Percentiles rank a stretch among this genome's conserved stretches.
phyloP scores from a whole-genome alignment of 1,284 basidiomycete genomes.

The Ganoderma boninense region DNA sequence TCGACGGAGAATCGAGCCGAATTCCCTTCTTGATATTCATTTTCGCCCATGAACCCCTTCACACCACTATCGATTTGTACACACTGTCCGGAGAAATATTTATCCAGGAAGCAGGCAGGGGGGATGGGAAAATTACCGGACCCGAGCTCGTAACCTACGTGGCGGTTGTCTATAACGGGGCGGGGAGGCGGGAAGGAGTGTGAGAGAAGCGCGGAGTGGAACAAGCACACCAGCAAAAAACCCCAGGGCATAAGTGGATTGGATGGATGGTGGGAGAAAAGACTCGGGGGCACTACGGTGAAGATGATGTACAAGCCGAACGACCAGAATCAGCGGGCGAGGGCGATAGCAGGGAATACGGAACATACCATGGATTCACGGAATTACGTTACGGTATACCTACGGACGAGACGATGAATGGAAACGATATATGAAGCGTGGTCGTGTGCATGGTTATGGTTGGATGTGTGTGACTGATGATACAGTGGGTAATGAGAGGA shows the following conservation, averaged over 20 bases:
- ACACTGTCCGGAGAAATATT: not conserved
- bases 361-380: constrained; percentile 11
- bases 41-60: not conserved
- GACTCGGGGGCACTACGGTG: constrained; percentile 6
- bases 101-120: constrained; percentile 5
- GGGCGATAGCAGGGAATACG: constrained; percentile 14
- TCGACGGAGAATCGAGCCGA: not conserved
- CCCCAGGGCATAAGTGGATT: not conserved
- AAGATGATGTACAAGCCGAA: constrained; percentile 28
- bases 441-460: constrained; percentile 27
- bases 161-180: constrained; percentile 22
- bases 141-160: constrained; percentile 28
- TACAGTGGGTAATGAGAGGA: constrained; percentile 24
- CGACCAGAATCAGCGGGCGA: constrained; percentile 21
- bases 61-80: not conserved
- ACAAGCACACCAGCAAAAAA: not conserved
- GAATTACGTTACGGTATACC: constrained; percentile 31
- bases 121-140: constrained; percentile 14
- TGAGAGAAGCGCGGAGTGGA: not conserved
- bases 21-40: constrained; percentile 7
- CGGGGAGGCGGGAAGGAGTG: constrained; percentile 3
- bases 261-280: constrained; percentile 3
- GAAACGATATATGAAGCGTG: constrained; percentile 27
- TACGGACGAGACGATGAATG: constrained; percentile 16
- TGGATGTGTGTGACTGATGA: constrained; percentile 23